Evolutionary conservation across 257 asterid genomes (phyloP).

Genomic region (Nicotiana noctiflora): DNA sequence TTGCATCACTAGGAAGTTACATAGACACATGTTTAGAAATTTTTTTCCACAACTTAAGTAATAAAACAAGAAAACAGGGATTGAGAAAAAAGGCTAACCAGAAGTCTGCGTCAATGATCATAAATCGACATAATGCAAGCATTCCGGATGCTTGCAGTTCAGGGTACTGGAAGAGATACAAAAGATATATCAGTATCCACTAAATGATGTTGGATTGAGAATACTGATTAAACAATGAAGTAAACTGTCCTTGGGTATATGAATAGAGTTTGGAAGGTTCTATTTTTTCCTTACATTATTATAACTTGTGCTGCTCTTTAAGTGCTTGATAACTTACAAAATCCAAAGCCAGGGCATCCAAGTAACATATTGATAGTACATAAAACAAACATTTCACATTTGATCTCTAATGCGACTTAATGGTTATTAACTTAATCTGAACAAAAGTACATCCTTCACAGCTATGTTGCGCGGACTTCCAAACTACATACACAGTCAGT

Average conservation of each 20-base stretch:
- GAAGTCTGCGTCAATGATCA: constrained; percentile 88
- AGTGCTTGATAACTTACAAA: neutral
- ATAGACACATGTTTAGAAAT: constrained; percentile 11
- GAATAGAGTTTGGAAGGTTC: neutral
- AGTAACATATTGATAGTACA: neutral
- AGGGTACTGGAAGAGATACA: constrained; percentile 53
- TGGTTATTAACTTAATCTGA: neutral
- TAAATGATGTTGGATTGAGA: neutral
- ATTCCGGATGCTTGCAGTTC: constrained; percentile 88
- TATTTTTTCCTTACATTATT: neutral
- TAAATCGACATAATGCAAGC: constrained; percentile 86
- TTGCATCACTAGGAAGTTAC: constrained; percentile 51
- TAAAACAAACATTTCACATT: neutral
- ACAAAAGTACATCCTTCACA: neutral
- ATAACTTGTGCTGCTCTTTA: neutral
- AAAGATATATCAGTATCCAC: constrained; percentile 2
- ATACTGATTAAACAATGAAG: neutral
- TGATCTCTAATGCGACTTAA: neutral
- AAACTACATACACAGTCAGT: neutral
- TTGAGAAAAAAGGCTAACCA: constrained; percentile 42
- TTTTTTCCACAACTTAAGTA: neutral
- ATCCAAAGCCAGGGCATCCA: neutral
- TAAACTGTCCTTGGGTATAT: neutral
- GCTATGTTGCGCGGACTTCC: too few species aligned
- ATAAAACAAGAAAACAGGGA: neutral